phyloP scores from a whole-genome alignment of 2,329 filamentous ascomycete genomes.

The Cercospora sesami region DNA sequence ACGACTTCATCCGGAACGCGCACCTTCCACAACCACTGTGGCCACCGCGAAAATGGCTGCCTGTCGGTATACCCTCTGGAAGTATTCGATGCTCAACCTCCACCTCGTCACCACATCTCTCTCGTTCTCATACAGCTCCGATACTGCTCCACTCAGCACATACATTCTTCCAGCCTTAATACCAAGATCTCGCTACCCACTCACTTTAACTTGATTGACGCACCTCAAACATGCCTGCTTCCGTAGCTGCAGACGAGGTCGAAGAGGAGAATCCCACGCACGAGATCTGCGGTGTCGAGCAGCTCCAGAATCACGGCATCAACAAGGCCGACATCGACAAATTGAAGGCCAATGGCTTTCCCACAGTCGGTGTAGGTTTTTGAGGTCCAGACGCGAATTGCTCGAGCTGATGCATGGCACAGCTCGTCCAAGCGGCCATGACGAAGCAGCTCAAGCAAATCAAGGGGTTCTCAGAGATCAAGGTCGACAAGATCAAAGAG shows the following conservation, averaged over 20 bases:
- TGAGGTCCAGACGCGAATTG: neutral
- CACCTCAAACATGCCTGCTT: slow-evolving; percentile 50
- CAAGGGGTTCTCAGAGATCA: slow-evolving; percentile 69
- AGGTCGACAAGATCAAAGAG: slow-evolving; percentile 71
- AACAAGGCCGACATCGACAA: slow-evolving; percentile 66
- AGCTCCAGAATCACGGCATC: slow-evolving; percentile 66
- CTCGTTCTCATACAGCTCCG: neutral
- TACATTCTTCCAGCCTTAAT: neutral
- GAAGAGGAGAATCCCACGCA: slow-evolving; percentile 45
- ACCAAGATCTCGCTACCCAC: neutral
- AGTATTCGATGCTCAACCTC: neutral
- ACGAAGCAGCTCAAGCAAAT: slow-evolving; percentile 63
- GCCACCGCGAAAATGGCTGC: neutral
- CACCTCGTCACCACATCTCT: slow-evolving; percentile 6
- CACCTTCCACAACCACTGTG: neutral
- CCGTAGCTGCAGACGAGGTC: slow-evolving; percentile 55
- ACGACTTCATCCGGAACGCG: neutral
- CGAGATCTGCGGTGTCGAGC: slow-evolving; percentile 66
- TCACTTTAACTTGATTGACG: neutral
- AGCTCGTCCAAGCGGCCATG: slow-evolving; percentile 63
- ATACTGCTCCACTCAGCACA: neutral
- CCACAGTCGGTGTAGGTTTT: slow-evolving; percentile 60
- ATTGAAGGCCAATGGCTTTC: slow-evolving; percentile 62
- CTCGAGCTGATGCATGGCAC: neutral
- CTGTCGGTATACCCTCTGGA: neutral